These are phyloP conservation scores for Piromyces finnis DNA, from an alignment of 192 early-diverging fungal species.

Conservation along the genomic window DNA sequence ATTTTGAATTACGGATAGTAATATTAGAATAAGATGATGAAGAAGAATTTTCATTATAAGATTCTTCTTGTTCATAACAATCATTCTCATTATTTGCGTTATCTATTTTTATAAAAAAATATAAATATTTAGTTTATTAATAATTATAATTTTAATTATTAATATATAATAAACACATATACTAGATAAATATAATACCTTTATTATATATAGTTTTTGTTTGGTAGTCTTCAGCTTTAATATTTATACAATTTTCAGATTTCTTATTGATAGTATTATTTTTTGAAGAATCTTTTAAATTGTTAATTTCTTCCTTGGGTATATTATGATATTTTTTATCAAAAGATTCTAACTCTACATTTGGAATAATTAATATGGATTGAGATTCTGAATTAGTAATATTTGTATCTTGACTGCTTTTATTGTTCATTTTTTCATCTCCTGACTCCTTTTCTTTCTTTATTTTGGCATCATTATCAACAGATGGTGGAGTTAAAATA, in stretches of 20 bases:
- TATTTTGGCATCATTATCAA: neutral
- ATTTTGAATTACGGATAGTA: neutral
- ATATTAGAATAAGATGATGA: neutral
- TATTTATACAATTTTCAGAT: neutral
- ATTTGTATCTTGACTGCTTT: neutral
- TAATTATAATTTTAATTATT: too few relatives aligned
- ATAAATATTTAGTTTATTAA: too few relatives aligned
- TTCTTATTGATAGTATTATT: neutral
- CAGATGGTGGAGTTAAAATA: neutral
- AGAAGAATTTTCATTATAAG: neutral
- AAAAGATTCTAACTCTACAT: neutral
- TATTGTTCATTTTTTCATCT: neutral
- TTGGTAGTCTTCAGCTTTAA: neutral
- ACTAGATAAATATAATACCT: too few relatives aligned
- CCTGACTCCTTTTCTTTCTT: neutral
- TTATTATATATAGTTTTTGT: too few relatives aligned
- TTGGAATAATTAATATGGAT: neutral
- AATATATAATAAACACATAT: too few relatives aligned
- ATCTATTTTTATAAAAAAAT: too few relatives aligned
- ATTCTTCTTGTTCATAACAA: too few relatives aligned
- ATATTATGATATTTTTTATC: neutral
- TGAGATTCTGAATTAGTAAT: neutral
- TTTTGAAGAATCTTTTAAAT: neutral
- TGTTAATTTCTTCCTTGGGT: neutral
- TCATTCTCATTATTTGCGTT: too few relatives aligned